phyloP scores from a whole-genome alignment of 768 basidiomycete species.

The Hirschioporus abietinus region DNA sequence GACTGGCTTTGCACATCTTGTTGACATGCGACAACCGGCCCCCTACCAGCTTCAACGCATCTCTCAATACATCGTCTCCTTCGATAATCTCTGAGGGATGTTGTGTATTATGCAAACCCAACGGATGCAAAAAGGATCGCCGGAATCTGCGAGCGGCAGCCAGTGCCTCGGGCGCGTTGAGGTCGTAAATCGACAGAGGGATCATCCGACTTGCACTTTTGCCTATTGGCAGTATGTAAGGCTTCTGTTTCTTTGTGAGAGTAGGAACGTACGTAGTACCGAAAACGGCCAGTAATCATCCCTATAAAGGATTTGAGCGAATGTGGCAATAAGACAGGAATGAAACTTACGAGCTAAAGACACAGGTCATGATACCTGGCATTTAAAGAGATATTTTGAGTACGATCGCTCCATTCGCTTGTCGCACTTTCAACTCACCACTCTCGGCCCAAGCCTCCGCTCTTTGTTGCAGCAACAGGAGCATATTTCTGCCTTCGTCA shows the following conservation, averaged over 20 bases:
- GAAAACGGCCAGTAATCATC: conserved; percentile 85
- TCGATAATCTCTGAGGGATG: conserved; percentile 18
- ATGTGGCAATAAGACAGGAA: conserved; percentile 8
- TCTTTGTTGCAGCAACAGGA: conserved; percentile 82
- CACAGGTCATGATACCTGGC: conserved; percentile 68
- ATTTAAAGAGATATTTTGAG: conserved; percentile 8
- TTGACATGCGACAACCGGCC: conserved; percentile 77
- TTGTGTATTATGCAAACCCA: conserved; percentile 16
- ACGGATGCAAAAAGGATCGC: conserved; percentile 16
- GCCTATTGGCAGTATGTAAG: conserved; percentile 32
- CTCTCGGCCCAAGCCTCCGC: conserved; percentile 85
- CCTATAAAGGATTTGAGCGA: conserved; percentile 30
- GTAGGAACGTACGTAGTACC: conserved; percentile 46
- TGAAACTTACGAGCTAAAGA: conserved; percentile 62
- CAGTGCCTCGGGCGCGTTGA: conserved; percentile 52
- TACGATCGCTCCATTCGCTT: conserved; percentile 9
- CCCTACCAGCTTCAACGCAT: conserved; percentile 61
- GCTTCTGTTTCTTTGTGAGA: background rate
- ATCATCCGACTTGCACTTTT: conserved; percentile 74
- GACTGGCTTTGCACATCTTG: conserved; percentile 31
- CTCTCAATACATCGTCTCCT: conserved; percentile 32
- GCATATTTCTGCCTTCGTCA: conserved; percentile 67
- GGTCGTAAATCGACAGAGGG: conserved; percentile 68
- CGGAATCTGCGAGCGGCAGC: conserved; percentile 54
- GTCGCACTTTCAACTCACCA: conserved; percentile 36